phyloP scores from a whole-genome alignment of 768 basidiomycete species.

The Vishniacozyma victoriae region DNA sequence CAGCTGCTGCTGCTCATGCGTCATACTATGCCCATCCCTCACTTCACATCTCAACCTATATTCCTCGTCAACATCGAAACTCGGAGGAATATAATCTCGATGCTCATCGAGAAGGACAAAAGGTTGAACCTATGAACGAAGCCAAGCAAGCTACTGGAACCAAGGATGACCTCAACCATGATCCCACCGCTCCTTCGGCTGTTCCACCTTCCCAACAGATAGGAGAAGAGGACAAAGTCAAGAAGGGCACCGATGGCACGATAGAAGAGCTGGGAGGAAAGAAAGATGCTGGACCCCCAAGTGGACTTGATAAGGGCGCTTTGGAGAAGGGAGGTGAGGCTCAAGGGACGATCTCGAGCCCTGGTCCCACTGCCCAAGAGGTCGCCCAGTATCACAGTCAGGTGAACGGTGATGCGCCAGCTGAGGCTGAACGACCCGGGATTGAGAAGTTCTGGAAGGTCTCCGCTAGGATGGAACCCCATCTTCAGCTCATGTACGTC shows the following conservation, averaged over 20 bases:
- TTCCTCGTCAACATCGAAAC: neutral
- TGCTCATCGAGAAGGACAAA: conserved; percentile 1
- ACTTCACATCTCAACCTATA: conserved; percentile 33
- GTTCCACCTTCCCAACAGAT: neutral
- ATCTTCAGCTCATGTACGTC: conserved; percentile 65
- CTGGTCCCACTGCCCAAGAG: conserved; percentile 31
- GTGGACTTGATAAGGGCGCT: conserved; percentile 33
- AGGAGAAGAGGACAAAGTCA: conserved; percentile 4
- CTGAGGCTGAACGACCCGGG: conserved; percentile 5
- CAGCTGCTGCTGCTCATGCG: conserved; percentile 37
- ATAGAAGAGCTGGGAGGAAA: conserved; percentile 35
- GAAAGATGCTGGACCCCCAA: conserved; percentile 28
- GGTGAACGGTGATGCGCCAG: neutral
- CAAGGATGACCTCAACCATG: neutral
- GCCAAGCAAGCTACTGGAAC: conserved; percentile 6
- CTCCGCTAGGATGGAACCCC: conserved; percentile 62
- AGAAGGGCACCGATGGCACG: conserved; percentile 26
- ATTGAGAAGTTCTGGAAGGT: conserved; percentile 12
- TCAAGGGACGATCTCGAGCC: conserved; percentile 25
- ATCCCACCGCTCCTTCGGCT: conserved; percentile 1
- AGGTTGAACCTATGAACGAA: conserved; percentile 15
- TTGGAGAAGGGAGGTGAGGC: conserved; percentile 32
- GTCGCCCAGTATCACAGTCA: conserved; percentile 5
- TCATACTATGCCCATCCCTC: conserved; percentile 39
- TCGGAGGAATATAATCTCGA: neutral